These are phyloP conservation scores for Prunus salicina DNA, from an alignment of 306 rosid species.

Conservation along the genomic window DNA sequence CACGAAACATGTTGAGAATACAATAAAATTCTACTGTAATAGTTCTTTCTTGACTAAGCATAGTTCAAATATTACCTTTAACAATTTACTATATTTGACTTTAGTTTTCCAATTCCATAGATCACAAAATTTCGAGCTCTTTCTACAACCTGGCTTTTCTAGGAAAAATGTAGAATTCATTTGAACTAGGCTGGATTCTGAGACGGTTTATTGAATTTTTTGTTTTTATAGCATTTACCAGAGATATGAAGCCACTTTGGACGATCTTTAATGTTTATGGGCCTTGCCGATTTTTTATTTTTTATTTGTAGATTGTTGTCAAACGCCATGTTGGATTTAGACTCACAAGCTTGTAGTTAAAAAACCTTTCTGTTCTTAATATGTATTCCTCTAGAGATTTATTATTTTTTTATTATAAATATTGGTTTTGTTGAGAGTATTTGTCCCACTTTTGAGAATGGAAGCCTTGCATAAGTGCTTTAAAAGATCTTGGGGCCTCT, in stretches of 20 bases:
- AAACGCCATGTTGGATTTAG: not conserved
- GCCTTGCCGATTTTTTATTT: not conserved
- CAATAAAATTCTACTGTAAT: not conserved
- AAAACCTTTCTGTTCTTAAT: not conserved
- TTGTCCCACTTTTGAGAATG: no score
- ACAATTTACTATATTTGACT: not conserved
- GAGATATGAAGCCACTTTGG: not conserved
- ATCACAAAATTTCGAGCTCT: not conserved
- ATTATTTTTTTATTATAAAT: not conserved
- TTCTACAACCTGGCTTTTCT: not conserved
- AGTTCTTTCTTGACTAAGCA: not conserved
- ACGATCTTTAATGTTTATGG: not conserved
- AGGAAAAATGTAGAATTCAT: not conserved
- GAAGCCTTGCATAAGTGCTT: no score
- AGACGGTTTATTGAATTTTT: not conserved
- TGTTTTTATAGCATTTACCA: not conserved
- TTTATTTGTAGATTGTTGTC: not conserved
- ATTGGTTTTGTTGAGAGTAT: not conserved
- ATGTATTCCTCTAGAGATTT: not conserved
- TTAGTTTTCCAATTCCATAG: not conserved
- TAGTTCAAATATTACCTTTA: not conserved
- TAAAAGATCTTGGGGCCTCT: no score
- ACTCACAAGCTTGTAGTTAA: not conserved
- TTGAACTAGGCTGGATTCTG: not conserved
- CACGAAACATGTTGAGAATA: not conserved